phyloP scores from a whole-genome alignment of 768 basidiomycete species.

The Lactarius trivialis region DNA sequence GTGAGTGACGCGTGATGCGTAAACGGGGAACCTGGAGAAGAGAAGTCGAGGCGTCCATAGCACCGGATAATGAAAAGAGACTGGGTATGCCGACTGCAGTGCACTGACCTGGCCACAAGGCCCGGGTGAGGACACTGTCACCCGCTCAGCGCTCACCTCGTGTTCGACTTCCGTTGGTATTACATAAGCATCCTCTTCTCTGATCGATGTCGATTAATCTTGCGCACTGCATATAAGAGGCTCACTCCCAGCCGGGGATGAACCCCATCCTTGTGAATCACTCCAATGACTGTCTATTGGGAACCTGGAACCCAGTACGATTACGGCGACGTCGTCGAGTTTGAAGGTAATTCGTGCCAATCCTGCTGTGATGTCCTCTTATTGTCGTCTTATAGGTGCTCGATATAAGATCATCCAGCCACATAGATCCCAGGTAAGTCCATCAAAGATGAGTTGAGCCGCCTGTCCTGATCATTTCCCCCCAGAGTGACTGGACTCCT shows the following conservation, averaged over 20 bases:
- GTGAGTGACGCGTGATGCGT: conserved; percentile 15
- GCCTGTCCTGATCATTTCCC: neutral
- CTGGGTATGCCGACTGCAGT: conserved; percentile 1
- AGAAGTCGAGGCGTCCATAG: conserved; percentile 13
- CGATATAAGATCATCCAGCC: conserved; percentile 67
- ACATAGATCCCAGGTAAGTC: conserved; percentile 56
- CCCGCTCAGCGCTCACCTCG: neutral
- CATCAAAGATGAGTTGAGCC: too few relatives aligned
- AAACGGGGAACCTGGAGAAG: conserved; percentile 11
- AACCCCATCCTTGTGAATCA: neutral
- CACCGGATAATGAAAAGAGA: conserved; percentile 4
- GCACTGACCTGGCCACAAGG: neutral
- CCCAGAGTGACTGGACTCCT: conserved; percentile 65
- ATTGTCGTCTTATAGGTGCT: conserved; percentile 33
- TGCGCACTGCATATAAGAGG: neutral
- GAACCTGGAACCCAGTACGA: conserved; percentile 58
- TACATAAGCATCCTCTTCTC: neutral
- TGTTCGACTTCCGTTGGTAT: neutral
- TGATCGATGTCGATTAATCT: conserved; percentile 1
- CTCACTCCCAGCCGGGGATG: neutral
- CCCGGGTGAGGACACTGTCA: neutral
- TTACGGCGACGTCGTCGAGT: conserved; percentile 47
- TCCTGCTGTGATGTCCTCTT: neutral
- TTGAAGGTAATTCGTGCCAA: conserved; percentile 37
- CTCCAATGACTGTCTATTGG: conserved; percentile 44